phyloP scores from a whole-genome alignment of 768 basidiomycete species.

The Tylopilus felleus region DNA sequence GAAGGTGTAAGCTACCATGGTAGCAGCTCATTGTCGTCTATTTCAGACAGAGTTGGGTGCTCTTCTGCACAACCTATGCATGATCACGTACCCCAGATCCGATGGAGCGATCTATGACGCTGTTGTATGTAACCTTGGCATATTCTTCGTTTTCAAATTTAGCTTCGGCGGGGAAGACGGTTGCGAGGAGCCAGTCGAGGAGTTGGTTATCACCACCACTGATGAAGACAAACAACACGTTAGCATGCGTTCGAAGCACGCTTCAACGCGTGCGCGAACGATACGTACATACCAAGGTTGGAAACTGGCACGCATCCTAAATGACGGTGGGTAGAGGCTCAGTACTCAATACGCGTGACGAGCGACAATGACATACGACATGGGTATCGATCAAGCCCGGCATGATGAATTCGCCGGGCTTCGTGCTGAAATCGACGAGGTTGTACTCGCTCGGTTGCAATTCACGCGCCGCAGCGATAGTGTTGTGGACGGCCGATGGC shows the following conservation, averaged over 20 bases:
- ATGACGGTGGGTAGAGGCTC: neutral
- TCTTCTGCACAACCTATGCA: neutral
- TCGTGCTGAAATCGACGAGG: conserved; percentile 34
- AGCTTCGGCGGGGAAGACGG: conserved; percentile 85
- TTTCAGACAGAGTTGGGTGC: conserved; percentile 3
- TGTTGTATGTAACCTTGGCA: conserved; percentile 61
- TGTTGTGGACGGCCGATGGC: conserved; percentile 45
- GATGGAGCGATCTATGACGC: conserved; percentile 66
- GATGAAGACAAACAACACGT: neutral
- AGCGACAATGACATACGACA: conserved; percentile 55
- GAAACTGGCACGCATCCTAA: conserved; percentile 38
- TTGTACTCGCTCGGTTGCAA: conserved; percentile 29
- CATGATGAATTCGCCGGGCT: conserved; percentile 64
- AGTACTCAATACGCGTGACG: neutral
- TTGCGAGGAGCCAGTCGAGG: conserved; percentile 75
- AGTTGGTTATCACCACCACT: conserved; percentile 83
- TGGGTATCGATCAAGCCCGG: conserved; percentile 92
- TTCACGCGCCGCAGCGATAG: conserved; percentile 50
- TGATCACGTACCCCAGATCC: conserved; percentile 61
- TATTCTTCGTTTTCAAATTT: conserved; percentile 65
- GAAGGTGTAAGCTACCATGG: conserved; percentile 77
- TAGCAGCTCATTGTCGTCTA: conserved; percentile 90
- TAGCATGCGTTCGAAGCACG: neutral
- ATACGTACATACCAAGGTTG: conserved; percentile 32
- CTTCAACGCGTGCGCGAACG: neutral